Evolutionary conservation across 176 grass and related monocot genomes (phyloP).

Genomic region (Eleusine coracana): DNA sequence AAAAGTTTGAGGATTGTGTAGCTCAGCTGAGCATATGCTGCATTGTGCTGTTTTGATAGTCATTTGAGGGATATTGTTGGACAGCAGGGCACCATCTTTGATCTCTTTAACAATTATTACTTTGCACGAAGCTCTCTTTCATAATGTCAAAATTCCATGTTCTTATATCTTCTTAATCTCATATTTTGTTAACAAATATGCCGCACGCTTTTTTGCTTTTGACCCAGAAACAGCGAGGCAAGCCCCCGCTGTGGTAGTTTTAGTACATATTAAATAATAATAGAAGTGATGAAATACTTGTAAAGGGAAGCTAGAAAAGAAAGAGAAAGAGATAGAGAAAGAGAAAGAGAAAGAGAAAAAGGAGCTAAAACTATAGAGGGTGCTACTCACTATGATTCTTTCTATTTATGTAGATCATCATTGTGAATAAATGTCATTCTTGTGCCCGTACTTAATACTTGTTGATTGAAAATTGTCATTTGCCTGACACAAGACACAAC

Average conservation of each 20-base stretch:
- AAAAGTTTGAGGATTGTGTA: not conserved
- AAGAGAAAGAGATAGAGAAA: conserved; percentile 1
- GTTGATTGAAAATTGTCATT: not conserved
- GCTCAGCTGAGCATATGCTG: not conserved
- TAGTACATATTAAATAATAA: too few species aligned
- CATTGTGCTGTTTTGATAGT: not conserved
- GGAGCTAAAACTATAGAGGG: too few species aligned
- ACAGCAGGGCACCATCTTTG: not conserved
- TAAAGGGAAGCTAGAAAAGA: too few species aligned
- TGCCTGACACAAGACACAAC: not conserved
- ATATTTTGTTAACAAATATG: not conserved
- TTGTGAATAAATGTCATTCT: not conserved
- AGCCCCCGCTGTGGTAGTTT: too few species aligned
- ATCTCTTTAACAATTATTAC: not conserved
- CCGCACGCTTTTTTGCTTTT: too few species aligned
- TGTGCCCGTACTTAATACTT: conserved; percentile 3
- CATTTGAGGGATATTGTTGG: not conserved
- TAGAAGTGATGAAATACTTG: too few species aligned
- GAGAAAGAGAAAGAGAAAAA: too few species aligned
- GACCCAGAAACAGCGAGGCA: too few species aligned
- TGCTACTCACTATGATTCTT: not conserved
- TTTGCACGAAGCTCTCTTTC: not conserved
- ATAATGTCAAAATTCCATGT: not conserved
- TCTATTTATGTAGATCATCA: conserved; percentile 10
- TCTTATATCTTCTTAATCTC: not conserved